Percentiles rank a stretch among this genome's conserved stretches.
phyloP scores from a whole-genome alignment of 2,329 filamentous ascomycete genomes.

The Pestalotiopsis sp. region DNA sequence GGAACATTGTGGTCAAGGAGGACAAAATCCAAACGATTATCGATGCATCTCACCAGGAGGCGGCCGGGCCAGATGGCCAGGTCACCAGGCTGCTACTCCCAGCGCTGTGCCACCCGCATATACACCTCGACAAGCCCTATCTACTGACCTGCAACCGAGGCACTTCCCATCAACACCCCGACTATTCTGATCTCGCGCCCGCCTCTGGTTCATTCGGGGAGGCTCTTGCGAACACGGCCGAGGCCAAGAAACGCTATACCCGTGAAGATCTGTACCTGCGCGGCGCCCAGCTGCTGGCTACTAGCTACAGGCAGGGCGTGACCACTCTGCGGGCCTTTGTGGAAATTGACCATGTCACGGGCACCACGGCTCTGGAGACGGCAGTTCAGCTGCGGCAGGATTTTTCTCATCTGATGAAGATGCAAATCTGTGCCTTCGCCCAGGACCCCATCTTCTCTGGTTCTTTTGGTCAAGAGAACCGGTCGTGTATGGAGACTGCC shows the following conservation, averaged over 20 bases:
- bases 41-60: conserved; percentile 17
- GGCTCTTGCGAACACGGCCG: conserved; percentile 53
- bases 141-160: conserved; percentile 46
- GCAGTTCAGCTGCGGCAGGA: conserved; percentile 59
- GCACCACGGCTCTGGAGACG: conserved; percentile 43
- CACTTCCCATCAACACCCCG: conserved; percentile 40
- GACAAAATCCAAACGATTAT: conserved; percentile 20
- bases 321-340: conserved; percentile 73
- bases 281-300: conserved; percentile 66
- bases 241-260: conserved; percentile 67
- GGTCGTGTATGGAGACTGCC: conserved; percentile 42
- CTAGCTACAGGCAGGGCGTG: conserved; percentile 66
- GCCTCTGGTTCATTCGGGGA: conserved; percentile 65
- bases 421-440: conserved; percentile 73
- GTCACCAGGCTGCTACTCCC: conserved; percentile 35
- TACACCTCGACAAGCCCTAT: conserved; percentile 72
- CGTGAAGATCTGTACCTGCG: conserved; percentile 64
- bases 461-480: conserved; percentile 50
- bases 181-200: conserved; percentile 63
- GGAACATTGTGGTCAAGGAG: conserved; percentile 22
- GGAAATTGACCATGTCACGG: conserved; percentile 67
- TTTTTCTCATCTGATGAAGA: conserved; percentile 53
- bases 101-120: conserved; percentile 69
- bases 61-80: conserved; percentile 9
- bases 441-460: conserved; percentile 69